These are phyloP conservation scores for Fusarium sp. DNA, from an alignment of 2,329 filamentous ascomycete genomes.

Conservation along the genomic window DNA sequence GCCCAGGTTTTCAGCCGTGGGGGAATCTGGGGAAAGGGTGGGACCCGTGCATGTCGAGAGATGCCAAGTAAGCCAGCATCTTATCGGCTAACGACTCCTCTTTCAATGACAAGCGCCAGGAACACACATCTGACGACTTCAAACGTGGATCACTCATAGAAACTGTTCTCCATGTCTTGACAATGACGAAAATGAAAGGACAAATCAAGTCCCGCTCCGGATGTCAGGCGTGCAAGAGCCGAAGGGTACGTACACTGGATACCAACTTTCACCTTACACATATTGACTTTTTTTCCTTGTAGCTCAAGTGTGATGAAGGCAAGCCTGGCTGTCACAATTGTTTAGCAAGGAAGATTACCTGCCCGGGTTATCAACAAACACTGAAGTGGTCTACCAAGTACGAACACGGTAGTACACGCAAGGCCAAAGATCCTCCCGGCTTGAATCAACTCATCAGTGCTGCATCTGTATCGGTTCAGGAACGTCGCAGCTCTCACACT, in stretches of 20 bases:
- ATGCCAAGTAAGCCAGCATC: not conserved
- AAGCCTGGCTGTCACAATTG: constrained; percentile 34
- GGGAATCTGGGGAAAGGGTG: constrained; percentile 24
- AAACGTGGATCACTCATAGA: constrained; percentile 4
- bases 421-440: constrained; percentile 16
- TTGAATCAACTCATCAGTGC: constrained; percentile 32
- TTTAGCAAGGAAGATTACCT: constrained; percentile 4
- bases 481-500: not conserved
- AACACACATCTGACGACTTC: constrained; percentile 2
- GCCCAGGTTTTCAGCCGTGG: constrained; percentile 5
- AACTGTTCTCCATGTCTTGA: not conserved
- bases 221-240: constrained; percentile 30
- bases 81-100: constrained; percentile 2
- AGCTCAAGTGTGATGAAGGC: constrained; percentile 38
- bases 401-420: constrained; percentile 17
- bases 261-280: not conserved
- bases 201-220: constrained; percentile 35
- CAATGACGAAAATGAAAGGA: constrained; percentile 19
- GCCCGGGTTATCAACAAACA: constrained; percentile 35
- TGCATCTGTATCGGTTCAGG: constrained; percentile 29
- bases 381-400: constrained; percentile 41
- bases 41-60: no score
- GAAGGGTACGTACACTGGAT: constrained; percentile 12
- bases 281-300: not conserved
- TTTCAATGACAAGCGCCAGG: constrained; percentile 15